Evolutionary conservation across 371 early-diverging fungal genomes (phyloP).

Genomic region (Mucor sp.): DNA sequence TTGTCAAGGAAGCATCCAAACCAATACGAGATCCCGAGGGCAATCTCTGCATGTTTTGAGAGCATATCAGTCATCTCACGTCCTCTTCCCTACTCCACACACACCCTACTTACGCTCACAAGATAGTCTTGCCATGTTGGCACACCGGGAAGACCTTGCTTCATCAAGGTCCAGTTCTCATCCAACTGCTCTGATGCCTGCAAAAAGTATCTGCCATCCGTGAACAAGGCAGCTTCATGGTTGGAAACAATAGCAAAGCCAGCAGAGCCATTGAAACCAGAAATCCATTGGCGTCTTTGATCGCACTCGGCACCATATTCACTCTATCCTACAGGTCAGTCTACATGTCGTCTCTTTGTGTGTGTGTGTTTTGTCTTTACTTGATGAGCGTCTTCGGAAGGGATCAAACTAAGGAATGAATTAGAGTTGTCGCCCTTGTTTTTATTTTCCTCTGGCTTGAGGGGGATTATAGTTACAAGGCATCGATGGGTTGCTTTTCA

Average conservation of each 20-base stretch:
- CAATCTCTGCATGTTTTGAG: conserved; percentile 58
- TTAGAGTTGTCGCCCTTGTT: background rate
- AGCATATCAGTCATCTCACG: too few relatives aligned
- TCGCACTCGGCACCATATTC: conserved; percentile 94
- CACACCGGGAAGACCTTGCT: conserved; percentile 83
- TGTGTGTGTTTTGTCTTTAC: conserved; percentile 28
- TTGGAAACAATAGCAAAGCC: conserved; percentile 83
- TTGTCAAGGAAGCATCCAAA: conserved; percentile 81
- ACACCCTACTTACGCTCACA: conserved; percentile 44
- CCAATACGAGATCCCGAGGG: conserved; percentile 77
- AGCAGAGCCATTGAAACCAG: conserved; percentile 97
- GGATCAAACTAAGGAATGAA: conserved; percentile 55
- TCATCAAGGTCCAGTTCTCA: conserved; percentile 90
- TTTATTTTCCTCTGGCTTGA: background rate
- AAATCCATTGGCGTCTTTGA: conserved; percentile 85
- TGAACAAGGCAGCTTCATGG: conserved; percentile 84
- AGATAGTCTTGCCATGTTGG: conserved; percentile 92
- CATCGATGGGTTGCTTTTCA: conserved; percentile 21
- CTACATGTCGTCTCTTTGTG: background rate
- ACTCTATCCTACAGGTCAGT: conserved; percentile 56
- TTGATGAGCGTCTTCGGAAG: conserved; percentile 86
- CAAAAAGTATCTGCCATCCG: conserved; percentile 98
- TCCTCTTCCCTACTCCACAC: too few relatives aligned
- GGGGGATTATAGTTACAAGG: conserved; percentile 21
- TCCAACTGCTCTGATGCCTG: conserved; percentile 96